Evolutionary conservation across 768 basidiomycete genomes (phyloP).

Genomic region (Phylloporus rhodoxanthus): DNA sequence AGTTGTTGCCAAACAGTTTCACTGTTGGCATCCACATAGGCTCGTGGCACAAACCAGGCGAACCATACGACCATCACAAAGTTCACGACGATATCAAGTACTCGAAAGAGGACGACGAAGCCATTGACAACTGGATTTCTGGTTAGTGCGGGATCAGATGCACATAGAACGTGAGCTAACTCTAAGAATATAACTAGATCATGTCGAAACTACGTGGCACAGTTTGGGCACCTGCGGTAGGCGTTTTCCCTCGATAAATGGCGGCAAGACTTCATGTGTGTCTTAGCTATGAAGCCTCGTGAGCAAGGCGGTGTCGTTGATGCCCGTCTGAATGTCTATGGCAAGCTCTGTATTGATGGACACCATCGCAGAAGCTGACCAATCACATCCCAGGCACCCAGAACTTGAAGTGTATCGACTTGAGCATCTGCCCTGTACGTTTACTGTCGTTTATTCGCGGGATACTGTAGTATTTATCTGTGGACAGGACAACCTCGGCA

Average conservation of each 20-base stretch:
- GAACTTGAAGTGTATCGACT: not conserved
- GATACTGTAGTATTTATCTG: not conserved
- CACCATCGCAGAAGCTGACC: not conserved
- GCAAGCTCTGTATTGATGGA: not conserved
- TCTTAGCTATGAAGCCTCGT: not conserved
- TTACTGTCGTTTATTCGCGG: not conserved
- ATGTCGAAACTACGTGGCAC: not conserved
- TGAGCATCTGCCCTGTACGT: not conserved
- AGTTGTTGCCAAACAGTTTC: not conserved
- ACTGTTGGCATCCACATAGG: not conserved
- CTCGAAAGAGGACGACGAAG: not conserved
- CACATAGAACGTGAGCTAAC: not conserved
- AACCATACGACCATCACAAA: not conserved
- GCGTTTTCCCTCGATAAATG: not conserved
- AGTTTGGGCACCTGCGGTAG: not conserved
- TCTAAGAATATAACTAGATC: not conserved
- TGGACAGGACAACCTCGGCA: not conserved
- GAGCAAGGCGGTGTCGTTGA: not conserved
- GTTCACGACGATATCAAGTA: not conserved
- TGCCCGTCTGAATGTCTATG: not conserved
- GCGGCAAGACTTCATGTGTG: not conserved
- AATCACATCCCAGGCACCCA: not conserved
- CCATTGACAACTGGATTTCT: not conserved
- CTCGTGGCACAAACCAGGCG: not conserved
- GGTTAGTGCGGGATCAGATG: not conserved